Base-by-base conservation (phyloP, 228 moss, liverwort and hornwort species). In the Sphagnum fallax region DNA sequence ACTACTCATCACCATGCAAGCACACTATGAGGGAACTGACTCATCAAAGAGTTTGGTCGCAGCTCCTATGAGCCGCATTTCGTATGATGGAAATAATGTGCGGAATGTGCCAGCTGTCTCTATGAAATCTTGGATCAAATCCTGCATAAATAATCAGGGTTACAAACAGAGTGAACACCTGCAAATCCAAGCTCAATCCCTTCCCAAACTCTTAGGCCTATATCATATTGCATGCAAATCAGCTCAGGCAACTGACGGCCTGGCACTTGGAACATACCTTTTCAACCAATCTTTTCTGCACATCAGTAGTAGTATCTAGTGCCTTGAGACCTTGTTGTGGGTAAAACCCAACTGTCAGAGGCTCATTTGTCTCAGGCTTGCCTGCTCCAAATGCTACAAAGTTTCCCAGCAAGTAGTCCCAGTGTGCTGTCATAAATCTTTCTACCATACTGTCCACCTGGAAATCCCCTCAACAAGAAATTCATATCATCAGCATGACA, bases 391-490 rank as follows among this genome's bases (percentile, higher is more conserved):
- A 71, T 47, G 79, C 76, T 77, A 79, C 72, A 62, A 84, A 75
- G 6, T 64, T 72, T 51, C 71, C 65, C 68, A 77, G 66, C 62
- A 84, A 75, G 55, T 75, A 76, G 16, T 76, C 72, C 80, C 77
- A 84, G 66, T 91, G 80, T 66, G 71, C 72, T 68, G 83, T 85
- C 14, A 96, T 73, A 75, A 89, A 96, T 47, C 74, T 82, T 58
- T 92, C 89, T 74, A 92, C 84, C 89, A 96, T 83, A 62, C 73
- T 76, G 48, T 88, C 89, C 67, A 95, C 87, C 93, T 93, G 72
- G 77, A 70, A 57, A 32, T 32, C 32, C 32, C 32, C 32, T 3
- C 32, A 32, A 1, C 32, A 32, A 32, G 32, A 32, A 32, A 32
- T 32, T 32, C 32, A 32, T 32, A 32, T 32, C 32, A 32, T 32